Conservation (phyloP, 148 eudicot species). For the Bassia scoparia region DNA sequence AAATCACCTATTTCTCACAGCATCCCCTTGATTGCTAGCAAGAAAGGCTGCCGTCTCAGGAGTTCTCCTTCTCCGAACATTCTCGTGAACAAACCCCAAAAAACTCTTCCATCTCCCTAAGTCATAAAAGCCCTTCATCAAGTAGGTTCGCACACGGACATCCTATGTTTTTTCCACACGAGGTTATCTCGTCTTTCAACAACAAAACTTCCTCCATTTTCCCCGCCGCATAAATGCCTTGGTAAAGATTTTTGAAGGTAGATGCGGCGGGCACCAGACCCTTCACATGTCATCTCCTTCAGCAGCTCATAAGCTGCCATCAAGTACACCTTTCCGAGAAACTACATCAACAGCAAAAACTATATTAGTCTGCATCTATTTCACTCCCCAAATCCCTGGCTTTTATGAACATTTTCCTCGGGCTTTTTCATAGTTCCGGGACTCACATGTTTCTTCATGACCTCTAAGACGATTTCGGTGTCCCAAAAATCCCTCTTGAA, state of each 20-base stretch:
- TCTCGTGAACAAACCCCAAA: slow-evolving; percentile 45
- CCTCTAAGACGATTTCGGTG: slow-evolving; percentile 31
- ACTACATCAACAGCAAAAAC: slow-evolving; percentile 38
- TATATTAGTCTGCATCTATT: slow-evolving; percentile 37
- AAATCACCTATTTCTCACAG: slow-evolving; percentile 34
- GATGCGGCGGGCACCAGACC: slow-evolving; percentile 56
- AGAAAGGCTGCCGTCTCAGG: slow-evolving; percentile 55
- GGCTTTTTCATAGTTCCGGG: slow-evolving; percentile 43
- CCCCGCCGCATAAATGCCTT: slow-evolving; percentile 40
- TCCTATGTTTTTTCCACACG: slow-evolving; percentile 38
- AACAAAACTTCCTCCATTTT: slow-evolving; percentile 48
- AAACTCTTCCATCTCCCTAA: slow-evolving; percentile 49
- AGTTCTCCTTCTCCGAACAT: slow-evolving; percentile 39
- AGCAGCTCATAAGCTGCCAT: slow-evolving; percentile 46
- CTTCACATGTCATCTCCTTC: slow-evolving; percentile 55
- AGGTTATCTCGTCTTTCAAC: slow-evolving; percentile 58
- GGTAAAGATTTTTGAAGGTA: too few relatives aligned
- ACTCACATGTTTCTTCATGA: slow-evolving; percentile 53
- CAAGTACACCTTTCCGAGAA: slow-evolving; percentile 36
- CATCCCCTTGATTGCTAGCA: slow-evolving; percentile 58
- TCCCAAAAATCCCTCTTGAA: slow-evolving; percentile 27
- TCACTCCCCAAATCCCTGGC: slow-evolving; percentile 43
- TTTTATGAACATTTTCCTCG: slow-evolving; percentile 33
- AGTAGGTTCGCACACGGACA: slow-evolving; percentile 51
- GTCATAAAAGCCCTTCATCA: slow-evolving; percentile 63